phyloP scores from a whole-genome alignment of 192 early-diverging fungal species.

The Coemansia sp. region DNA sequence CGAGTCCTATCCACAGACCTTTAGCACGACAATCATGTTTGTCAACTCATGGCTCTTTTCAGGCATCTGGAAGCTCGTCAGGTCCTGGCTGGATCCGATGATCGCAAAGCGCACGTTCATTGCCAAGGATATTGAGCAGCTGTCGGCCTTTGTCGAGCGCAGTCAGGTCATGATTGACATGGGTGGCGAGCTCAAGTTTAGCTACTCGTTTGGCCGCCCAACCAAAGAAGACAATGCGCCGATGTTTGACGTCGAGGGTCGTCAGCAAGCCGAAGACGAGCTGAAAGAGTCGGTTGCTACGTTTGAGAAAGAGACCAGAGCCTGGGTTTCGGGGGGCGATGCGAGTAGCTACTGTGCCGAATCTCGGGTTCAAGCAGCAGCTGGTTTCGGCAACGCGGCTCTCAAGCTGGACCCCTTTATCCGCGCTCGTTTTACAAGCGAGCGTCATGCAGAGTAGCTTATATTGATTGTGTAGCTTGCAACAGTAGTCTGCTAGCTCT shows the following conservation, averaged over 20 bases:
- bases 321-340: conserved; percentile 34
- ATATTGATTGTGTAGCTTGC: neutral
- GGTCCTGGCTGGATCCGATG: conserved; percentile 75
- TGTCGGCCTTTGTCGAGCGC: conserved; percentile 60
- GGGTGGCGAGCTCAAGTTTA: conserved; percentile 58
- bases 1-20: conserved; percentile 80
- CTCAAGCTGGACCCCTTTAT: conserved; percentile 54
- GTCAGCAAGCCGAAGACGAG: conserved; percentile 38
- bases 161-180: conserved; percentile 58
- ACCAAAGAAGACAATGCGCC: conserved; percentile 52
- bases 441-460: conserved; percentile 9
- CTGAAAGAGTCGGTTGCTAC: conserved; percentile 31
- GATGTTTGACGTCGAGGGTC: conserved; percentile 54
- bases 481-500: neutral
- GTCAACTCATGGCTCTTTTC: conserved; percentile 87
- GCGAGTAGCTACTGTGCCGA: conserved; percentile 6
- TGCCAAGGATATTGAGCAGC: conserved; percentile 60
- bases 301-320: conserved; percentile 42
- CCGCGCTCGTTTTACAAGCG: conserved; percentile 33
- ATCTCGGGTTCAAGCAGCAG: conserved; percentile 22
- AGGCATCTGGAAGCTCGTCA: conserved; percentile 77
- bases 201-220: conserved; percentile 54
- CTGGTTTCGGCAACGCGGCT: conserved; percentile 24
- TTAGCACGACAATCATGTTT: conserved; percentile 68
- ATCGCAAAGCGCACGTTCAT: conserved; percentile 78